Conservation (phyloP, 495 filamentous ascomycete genomes). For the Podospora fimiseda region DNA sequence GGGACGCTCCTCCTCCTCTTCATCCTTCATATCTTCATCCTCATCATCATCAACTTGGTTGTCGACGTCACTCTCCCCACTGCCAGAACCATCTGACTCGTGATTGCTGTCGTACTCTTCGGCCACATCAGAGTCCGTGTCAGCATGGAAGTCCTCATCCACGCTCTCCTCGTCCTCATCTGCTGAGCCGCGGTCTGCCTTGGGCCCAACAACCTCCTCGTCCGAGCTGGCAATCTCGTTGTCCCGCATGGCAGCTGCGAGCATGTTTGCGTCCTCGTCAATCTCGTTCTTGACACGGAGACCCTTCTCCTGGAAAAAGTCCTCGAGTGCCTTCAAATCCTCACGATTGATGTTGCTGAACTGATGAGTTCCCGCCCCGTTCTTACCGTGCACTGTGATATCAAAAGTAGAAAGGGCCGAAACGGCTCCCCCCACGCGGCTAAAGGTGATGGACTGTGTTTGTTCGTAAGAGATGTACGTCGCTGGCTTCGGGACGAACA, state of each 20-base stretch:
- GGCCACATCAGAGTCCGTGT: conserved; percentile 87
- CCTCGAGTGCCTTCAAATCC: conserved; percentile 89
- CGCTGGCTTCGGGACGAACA: conserved; percentile 98
- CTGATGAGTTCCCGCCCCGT: conserved; percentile 67
- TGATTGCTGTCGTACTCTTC: conserved; percentile 93
- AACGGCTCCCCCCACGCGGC: conserved; percentile 87
- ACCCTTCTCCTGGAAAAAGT: conserved; percentile 90
- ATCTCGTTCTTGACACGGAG: conserved; percentile 97
- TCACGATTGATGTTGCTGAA: conserved; percentile 99
- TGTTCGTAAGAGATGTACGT: conserved; percentile 94
- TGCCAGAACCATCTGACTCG: conserved; percentile 71
- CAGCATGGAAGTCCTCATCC: conserved; percentile 92
- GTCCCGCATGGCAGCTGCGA: conserved; percentile 74
- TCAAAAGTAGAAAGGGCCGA: conserved; percentile 95
- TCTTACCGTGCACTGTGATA: conserved; percentile 84
- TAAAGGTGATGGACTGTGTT: conserved; percentile 84
- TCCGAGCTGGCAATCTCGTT: conserved; percentile 70
- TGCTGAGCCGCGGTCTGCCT: conserved; percentile 76
- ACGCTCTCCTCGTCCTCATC: conserved; percentile 93
- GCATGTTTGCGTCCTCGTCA: conserved; percentile 55
- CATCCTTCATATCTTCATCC: conserved; percentile 24
- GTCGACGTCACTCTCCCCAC: conserved; percentile 49
- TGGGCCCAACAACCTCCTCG: conserved; percentile 72
- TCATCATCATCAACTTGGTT: conserved; percentile 39
- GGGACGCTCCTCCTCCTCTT: conserved; percentile 30